Evolutionary conservation across 805 yeast species (phyloP), one percentile per base, ranked within the genome.

Genomic region (Metschnikowia hibisci): DNA sequence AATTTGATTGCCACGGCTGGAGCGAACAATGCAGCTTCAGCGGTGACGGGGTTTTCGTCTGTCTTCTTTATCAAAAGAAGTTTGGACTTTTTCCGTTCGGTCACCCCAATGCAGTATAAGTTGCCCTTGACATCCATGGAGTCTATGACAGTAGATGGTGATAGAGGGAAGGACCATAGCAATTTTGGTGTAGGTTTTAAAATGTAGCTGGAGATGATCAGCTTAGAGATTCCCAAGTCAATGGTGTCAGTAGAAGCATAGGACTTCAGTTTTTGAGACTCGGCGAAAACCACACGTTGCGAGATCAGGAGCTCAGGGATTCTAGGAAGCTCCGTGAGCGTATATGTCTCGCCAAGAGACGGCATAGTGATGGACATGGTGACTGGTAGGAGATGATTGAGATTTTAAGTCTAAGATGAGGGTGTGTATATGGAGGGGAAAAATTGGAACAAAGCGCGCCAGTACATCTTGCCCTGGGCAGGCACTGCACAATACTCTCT

Each of bases 101-200:
- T 58, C 14, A 62, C 41, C 2, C 68, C 79, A 18, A 73, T 60
- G n/a, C 67, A 57, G 43, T 62, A 70, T 4, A 66, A 41, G 38
- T 61, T 58, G 15, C 43, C 48, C 20, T 44, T 37, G 28, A 47
- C 52, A 31, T 66, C 80, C 62, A 78, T 55, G 35, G 71, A 57
- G 36, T 71, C 69, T 15, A 76, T 71, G 2, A 61, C 46, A 14
- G 74, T 61, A 22, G 67, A 64, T 6, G 82, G 82, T 14, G 78
- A 67, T 36, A 78, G 62, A 15, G 82, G 73, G 52, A 69, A 66
- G 3, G 81, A 73, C 82, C 82, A 77, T 31, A 71, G 61, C 57
- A 78, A 61, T 46, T 72, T 76, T n/a, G 83, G 83, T 11, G 80
- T 68, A 13, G 83, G 83, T 51, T 68, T 73, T 40, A 76, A 69